These are phyloP conservation scores for Boletus reticuloceps DNA, from an alignment of 768 basidiomycete genomes.

Conservation along the genomic window DNA sequence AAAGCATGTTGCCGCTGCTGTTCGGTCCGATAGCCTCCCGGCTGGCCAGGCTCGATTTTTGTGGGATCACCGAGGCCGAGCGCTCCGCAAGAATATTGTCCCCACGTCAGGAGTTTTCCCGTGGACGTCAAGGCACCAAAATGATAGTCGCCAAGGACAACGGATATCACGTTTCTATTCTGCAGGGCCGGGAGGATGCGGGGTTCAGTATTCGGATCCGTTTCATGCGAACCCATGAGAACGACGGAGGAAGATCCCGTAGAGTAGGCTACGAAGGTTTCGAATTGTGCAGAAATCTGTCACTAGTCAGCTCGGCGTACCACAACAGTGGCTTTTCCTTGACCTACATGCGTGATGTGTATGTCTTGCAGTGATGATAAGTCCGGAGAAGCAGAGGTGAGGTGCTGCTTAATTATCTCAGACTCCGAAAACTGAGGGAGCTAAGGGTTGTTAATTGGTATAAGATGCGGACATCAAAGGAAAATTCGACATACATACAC, in stretches of 20 bases:
- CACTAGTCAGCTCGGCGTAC: background rate
- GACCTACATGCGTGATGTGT: constrained; percentile 76
- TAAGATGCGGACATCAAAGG: background rate
- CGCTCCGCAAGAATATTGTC: constrained; percentile 71
- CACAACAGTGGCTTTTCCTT: background rate
- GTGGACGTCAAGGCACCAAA: constrained; percentile 75
- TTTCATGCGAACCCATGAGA: constrained; percentile 62
- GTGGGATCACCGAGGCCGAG: constrained; percentile 82
- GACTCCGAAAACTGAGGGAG: constrained; percentile 73
- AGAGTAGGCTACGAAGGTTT: constrained; percentile 80
- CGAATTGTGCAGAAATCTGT: constrained; percentile 83
- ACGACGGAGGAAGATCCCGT: constrained; percentile 69
- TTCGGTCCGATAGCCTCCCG: constrained; percentile 56
- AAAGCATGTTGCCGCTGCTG: constrained; percentile 33
- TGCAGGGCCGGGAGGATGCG: constrained; percentile 72
- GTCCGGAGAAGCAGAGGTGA: constrained; percentile 40
- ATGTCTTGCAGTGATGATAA: constrained; percentile 43
- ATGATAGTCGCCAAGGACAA: constrained; percentile 93
- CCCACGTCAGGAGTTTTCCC: constrained; percentile 84
- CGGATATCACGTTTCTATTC: constrained; percentile 74
- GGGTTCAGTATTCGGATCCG: constrained; percentile 44
- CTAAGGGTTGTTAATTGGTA: constrained; percentile 36
- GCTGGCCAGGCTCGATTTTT: constrained; percentile 46
- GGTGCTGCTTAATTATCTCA: constrained; percentile 44
- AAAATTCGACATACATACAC: constrained; percentile 58